Conservation (phyloP, 768 basidiomycete species). For the Suillus luteus region DNA sequence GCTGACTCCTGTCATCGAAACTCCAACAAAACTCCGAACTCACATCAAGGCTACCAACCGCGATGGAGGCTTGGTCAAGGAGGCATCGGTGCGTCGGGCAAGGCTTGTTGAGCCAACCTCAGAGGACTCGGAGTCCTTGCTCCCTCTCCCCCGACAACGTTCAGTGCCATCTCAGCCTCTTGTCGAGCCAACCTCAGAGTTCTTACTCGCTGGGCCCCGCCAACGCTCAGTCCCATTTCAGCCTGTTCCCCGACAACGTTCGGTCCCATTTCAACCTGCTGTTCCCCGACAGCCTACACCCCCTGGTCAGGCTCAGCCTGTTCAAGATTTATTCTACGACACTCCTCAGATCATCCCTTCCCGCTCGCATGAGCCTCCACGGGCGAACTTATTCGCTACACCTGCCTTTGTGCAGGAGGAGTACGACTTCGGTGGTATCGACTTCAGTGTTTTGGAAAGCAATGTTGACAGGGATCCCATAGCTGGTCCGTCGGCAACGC, state of each 20-base stretch:
- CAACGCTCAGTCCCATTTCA: not conserved
- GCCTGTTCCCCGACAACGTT: not conserved
- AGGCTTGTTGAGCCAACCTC: not conserved
- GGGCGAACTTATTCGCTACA: not conserved
- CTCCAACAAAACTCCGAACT: not conserved
- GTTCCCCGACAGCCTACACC: not conserved
- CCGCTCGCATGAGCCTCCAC: not conserved
- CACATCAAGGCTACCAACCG: not conserved
- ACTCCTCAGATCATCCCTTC: not conserved
- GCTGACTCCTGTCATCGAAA: not conserved
- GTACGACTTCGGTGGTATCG: not conserved
- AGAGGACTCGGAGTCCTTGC: not conserved
- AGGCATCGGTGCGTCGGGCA: not conserved
- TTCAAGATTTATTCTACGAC: not conserved
- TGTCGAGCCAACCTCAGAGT: not conserved
- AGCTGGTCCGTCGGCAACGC: not conserved
- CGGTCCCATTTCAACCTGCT: not conserved
- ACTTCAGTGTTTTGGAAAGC: not conserved
- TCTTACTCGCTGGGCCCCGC: not conserved
- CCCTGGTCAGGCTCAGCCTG: not conserved
- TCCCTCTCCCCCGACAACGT: not conserved
- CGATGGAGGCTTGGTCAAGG: conserved; percentile 1
- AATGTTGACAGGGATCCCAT: not conserved
- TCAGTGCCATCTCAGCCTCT: not conserved
- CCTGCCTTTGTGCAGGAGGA: not conserved